Base-by-base conservation (phyloP, 306 rosid genomes). In the Casuarina cunninghamiana region DNA sequence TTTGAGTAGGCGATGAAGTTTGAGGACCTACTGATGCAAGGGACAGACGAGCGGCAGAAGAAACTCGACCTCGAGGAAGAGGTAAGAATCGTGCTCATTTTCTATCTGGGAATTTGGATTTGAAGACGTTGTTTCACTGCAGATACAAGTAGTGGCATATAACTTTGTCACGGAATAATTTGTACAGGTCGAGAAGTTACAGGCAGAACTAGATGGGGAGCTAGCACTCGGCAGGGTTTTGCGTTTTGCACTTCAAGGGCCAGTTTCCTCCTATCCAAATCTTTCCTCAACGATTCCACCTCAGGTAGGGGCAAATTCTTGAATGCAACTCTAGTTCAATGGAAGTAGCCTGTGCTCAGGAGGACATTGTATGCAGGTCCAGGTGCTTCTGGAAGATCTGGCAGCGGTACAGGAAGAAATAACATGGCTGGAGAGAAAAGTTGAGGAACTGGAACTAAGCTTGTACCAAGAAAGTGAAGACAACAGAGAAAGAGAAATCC, bases 401-500 rank as follows among this genome's bases (percentile, higher is more conserved):
- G 88, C 77, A 77, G 73, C 63, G 77, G 89, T 92, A 38, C 97
- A 91, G 87, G 90, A 87, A 60, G 97, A 93, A 90, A 86, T 95
- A 63, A 61, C 74, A 41, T 57, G 75, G 84, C 82, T 95, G 17
- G 99, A 91, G 84, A 86, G 87, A 75, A 91, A 81, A 89, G 87
- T 91, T 43, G 87, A 89, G 80, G 96, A 88, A 78, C 87, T 95
- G 75, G 86, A 85, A 77, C 74, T 83, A 65, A 69, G 67, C 74
- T 66, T 91, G 81, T 73, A 72, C 85, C 79, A 78, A 16, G 94
- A 93, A 77, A 93, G 90, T 70, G 81, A 78, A 58, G 87, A 88
- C 45, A 84, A 61, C 32, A 82, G 9, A 61, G 94, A 88, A 46
- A 79, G 80, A 82, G 91, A 88, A 74, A 68, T 82, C 62, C 87